Base-by-base conservation (phyloP, 2,329 filamentous ascomycete genomes). In the Zopfia rhizophila region DNA sequence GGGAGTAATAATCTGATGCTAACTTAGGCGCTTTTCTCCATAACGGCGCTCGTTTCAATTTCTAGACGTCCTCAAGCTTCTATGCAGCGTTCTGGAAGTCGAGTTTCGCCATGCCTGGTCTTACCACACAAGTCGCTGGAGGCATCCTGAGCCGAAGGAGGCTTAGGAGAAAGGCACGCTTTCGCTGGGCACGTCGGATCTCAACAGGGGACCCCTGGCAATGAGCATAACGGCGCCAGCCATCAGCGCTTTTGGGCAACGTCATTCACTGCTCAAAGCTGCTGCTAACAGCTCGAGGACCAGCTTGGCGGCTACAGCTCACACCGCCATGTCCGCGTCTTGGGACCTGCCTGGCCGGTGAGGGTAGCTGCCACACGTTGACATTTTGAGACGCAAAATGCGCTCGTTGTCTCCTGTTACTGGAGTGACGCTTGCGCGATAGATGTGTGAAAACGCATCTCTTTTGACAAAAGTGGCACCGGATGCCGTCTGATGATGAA, bases 21-120 rank as follows among this genome's bases (percentile, higher is more conserved):
- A n/a, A n/a, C n/a, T n/a, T n/a, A n/a, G n/a, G n/a, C n/a, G n/a
- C n/a, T 19, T 14, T 14, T 17, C 10, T 38, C 22, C 37, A 37
- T 30, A 31, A 33, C 29, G 19, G 18, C 27, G 12, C 22, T 35
- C 24, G 39, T 45, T 37, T 31, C 35, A 32, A 45, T 19, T 43
- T 28, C n/a, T n/a, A n/a, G n/a, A n/a, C n/a, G n/a, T n/a, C n/a
- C n/a, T 29, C 18, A 16, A 32, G 38, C 22, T 52, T 55, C 48
- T 29, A 39, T 41, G 48, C 48, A 43, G 41, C 10, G n/a, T 55
- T 55, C 52, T 52, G 41, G 52, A 55, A 55, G 41, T 29, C 30
- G 39, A 36, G 46, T 45, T 42, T 40, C 32, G 37, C 29, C 32
- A 28, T 22, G 11, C 29, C 31, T 13, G n/a, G 16, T 17, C 28